Evolutionary conservation across 805 yeast genomes (phyloP).

Genomic region (Wickerhamomyces chambardii): DNA sequence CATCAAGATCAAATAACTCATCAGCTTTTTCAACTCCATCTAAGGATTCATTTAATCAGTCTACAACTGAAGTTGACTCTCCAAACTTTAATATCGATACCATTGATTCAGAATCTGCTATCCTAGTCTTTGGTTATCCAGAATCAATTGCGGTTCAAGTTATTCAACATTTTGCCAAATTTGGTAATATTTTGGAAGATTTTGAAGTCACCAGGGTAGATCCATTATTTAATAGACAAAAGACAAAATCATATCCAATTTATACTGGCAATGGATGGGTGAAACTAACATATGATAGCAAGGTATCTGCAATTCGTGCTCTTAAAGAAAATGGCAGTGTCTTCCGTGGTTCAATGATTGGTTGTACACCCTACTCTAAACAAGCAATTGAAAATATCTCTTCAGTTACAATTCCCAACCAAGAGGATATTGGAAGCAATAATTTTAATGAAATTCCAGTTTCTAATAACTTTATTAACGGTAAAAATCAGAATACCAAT

Average conservation of each 20-base stretch:
- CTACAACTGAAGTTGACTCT: not conserved
- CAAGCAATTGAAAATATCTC: conserved; percentile 51
- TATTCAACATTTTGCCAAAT: conserved; percentile 65
- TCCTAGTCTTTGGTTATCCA: conserved; percentile 84
- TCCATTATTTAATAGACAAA: conserved; percentile 14
- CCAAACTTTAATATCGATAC: conserved; percentile 1
- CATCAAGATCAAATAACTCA: conserved; percentile 4
- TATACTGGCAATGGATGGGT: conserved; percentile 87
- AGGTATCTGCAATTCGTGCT: conserved; percentile 74
- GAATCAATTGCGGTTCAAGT: conserved; percentile 62
- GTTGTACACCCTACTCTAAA: conserved; percentile 65
- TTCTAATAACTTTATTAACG: conserved; percentile 19
- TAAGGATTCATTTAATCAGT: not conserved
- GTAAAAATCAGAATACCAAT: conserved; percentile 3
- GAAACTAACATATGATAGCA: conserved; percentile 74
- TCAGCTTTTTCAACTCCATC: conserved; percentile 12
- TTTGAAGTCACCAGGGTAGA: conserved; percentile 35
- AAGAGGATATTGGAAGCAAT: conserved; percentile 39
- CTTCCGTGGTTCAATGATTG: conserved; percentile 53
- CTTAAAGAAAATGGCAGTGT: conserved; percentile 73
- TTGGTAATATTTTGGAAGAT: conserved; percentile 74
- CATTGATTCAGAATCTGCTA: conserved; percentile 42
- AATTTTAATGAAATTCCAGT: not conserved
- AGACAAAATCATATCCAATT: conserved; percentile 44
- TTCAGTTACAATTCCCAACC: conserved; percentile 28